These are phyloP conservation scores for Penicillium roqueforti DNA, from an alignment of 495 filamentous ascomycete genomes.

Conservation along the genomic window DNA sequence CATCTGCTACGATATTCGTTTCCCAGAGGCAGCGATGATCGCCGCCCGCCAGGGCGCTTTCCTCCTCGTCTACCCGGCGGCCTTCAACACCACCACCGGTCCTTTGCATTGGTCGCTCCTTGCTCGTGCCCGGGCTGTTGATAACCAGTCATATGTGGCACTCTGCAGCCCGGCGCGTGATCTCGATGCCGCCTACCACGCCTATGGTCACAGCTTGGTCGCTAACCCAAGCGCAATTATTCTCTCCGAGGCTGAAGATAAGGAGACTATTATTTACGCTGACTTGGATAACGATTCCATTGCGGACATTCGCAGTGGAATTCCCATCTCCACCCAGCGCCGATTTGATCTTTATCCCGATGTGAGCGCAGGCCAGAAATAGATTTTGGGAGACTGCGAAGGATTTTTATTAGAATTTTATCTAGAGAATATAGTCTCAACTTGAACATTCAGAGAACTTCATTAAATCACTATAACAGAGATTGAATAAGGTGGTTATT, in stretches of 20 bases:
- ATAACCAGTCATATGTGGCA: slow-evolving; percentile 94
- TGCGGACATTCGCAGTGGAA: slow-evolving; percentile 71
- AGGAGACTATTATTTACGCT: slow-evolving; percentile 70
- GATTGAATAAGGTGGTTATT: background rate
- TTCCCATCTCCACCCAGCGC: slow-evolving; percentile 80
- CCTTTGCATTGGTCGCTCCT: slow-evolving; percentile 85
- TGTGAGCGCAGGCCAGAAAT: slow-evolving; percentile 50
- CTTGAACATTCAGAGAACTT: background rate
- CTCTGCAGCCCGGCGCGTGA: slow-evolving; percentile 90
- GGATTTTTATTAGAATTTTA: background rate
- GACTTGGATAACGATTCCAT: slow-evolving; percentile 70
- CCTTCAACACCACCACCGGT: slow-evolving; percentile 92
- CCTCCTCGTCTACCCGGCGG: slow-evolving; percentile 84
- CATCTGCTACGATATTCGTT: slow-evolving; percentile 97
- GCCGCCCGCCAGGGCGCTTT: slow-evolving; percentile 81
- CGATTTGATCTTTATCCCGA: slow-evolving; percentile 96
- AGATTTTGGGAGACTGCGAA: slow-evolving; percentile 5
- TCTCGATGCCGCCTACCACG: slow-evolving; percentile 71
- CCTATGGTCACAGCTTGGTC: slow-evolving; percentile 86
- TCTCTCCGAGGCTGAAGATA: slow-evolving; percentile 66
- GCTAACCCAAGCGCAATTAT: slow-evolving; percentile 86
- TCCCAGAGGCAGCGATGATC: slow-evolving; percentile 90
- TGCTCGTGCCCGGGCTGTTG: slow-evolving; percentile 78
- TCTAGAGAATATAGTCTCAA: background rate
- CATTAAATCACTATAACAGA: too few species aligned